Evolutionary conservation across 2,329 filamentous ascomycete genomes (phyloP), one percentile per base, ranked within the genome.

Genomic region (Aspergillus sp.): DNA sequence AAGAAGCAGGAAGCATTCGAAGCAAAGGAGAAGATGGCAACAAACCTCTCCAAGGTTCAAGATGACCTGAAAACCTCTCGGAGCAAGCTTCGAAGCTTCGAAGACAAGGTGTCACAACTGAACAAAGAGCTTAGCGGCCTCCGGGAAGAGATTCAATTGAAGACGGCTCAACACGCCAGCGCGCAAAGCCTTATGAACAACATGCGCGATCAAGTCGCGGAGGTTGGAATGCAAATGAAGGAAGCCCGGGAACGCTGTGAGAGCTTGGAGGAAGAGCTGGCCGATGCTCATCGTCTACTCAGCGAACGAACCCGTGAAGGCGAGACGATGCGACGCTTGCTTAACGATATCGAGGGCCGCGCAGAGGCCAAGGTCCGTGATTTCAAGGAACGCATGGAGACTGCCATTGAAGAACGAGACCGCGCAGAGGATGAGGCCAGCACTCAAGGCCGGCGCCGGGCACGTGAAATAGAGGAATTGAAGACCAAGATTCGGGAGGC

Each of bases 341-440:
- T 98, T 9, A 84, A 85, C 11, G 91, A 97, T 52, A 88, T 90
- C 7, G 89, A 97, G 63, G 81, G 86, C 47, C 79, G 88, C 7
- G 83, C 90, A 1, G 90, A 97, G 52, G 74, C 75, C 47, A 87
- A 89, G 59, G 80, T 95, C 12, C 83, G 88, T 27, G 91, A 97
- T 52, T 93, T 95, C 83, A 85, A 88, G 42, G 83, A 88, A 45
- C 82, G 86, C 2, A 85, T 97, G 77, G 91, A 97, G 58, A 76
- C 87, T 1, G 90, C 90, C 0, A 78, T 95, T n/a, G 90, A 96
- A 63, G 93, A 98, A 66, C 82, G 93, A 12, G 93, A 98, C 62
- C 82, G 89, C 2, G 84, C 90, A 2, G 91, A 98, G 66, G 90
- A 97, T 50, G 90, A 97, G 68, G 83, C 89, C 3, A 88, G 82